These are phyloP conservation scores for Sporothrix schenckii DNA, from an alignment of 2,329 filamentous ascomycete species.

Conservation along the genomic window DNA sequence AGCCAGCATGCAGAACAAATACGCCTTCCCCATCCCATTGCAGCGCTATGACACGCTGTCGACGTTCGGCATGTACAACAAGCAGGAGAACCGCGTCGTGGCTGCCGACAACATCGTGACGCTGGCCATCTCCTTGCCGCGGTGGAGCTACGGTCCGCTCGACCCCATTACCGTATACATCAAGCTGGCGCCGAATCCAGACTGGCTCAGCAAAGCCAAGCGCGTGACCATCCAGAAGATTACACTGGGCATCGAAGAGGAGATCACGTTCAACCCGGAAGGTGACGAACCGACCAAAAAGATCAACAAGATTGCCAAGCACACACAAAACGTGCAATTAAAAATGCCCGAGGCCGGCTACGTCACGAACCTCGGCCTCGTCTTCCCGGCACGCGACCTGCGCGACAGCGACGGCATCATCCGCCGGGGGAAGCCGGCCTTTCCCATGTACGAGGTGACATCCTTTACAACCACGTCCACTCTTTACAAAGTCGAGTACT, in stretches of 20 bases:
- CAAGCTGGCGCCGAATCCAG: slow-evolving; percentile 86
- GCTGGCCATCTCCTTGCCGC: slow-evolving; percentile 84
- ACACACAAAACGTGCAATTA: slow-evolving; percentile 76
- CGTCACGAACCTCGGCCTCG: slow-evolving; percentile 85
- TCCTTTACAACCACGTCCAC: slow-evolving; percentile 94
- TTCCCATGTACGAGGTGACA: slow-evolving; percentile 83
- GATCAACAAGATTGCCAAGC: slow-evolving; percentile 81
- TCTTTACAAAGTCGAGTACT: slow-evolving; percentile 98
- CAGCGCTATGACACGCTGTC: slow-evolving; percentile 94
- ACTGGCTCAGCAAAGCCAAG: slow-evolving; percentile 87
- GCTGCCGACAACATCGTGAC: slow-evolving; percentile 90
- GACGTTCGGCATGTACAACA: slow-evolving; percentile 99
- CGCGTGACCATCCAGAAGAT: slow-evolving; percentile 94
- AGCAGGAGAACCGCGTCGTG: slow-evolving; percentile 82
- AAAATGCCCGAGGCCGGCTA: slow-evolving; percentile 91
- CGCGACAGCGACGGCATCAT: slow-evolving; percentile 86
- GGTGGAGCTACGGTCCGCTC: slow-evolving; percentile 94
- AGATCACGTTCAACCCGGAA: slow-evolving; percentile 98
- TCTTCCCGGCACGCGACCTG: slow-evolving; percentile 87
- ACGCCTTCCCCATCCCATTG: slow-evolving; percentile 86
- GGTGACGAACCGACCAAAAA: slow-evolving; percentile 93
- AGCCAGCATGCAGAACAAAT: slow-evolving; percentile 82
- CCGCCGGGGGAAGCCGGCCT: slow-evolving; percentile 79
- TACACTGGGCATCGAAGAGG: slow-evolving; percentile 90
- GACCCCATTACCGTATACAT: slow-evolving; percentile 97